These are phyloP conservation scores for Colletotrichum sp. DNA, from an alignment of 2,329 filamentous ascomycete genomes.

Conservation along the genomic window DNA sequence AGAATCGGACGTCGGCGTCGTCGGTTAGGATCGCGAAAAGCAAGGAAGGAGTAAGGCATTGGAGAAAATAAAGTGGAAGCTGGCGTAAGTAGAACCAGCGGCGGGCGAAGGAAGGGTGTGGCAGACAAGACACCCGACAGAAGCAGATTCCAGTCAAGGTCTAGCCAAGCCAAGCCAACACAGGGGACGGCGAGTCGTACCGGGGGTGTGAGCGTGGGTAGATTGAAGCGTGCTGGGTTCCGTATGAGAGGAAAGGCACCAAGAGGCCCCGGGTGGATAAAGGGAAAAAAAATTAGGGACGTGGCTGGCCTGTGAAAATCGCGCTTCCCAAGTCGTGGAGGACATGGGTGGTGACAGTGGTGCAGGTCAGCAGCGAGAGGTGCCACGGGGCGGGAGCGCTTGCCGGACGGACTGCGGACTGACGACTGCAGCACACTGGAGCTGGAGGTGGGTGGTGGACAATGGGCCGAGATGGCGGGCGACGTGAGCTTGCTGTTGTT, in stretches of 20 bases:
- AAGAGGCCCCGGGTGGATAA: not conserved
- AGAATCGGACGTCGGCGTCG: not conserved
- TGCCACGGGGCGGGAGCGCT: not conserved
- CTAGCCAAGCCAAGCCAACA: conserved; percentile 14
- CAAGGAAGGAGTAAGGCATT: conserved; percentile 15
- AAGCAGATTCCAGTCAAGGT: conserved; percentile 25
- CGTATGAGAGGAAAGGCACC: not conserved
- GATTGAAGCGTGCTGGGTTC: conserved; percentile 2
- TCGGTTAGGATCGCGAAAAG: conserved; percentile 16
- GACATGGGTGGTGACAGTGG: not conserved
- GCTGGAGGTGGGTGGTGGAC: not conserved
- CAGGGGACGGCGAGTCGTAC: conserved; percentile 4
- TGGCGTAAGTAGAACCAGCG: not conserved
- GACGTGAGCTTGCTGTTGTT: not conserved
- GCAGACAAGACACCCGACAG: conserved; percentile 32
- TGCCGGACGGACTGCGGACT: not conserved
- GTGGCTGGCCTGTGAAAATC: conserved; percentile 9
- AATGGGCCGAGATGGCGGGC: not conserved
- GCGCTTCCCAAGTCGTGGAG: not conserved
- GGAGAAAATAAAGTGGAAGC: conserved; percentile 10
- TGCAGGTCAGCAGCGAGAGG: not conserved
- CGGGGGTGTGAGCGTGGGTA: conserved; percentile 2
- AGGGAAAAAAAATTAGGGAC: not conserved
- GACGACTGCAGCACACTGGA: not conserved
- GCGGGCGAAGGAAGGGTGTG: conserved; percentile 17